Evolutionary conservation across 306 rosid species (phyloP).

Genomic region (Parietaria judaica): DNA sequence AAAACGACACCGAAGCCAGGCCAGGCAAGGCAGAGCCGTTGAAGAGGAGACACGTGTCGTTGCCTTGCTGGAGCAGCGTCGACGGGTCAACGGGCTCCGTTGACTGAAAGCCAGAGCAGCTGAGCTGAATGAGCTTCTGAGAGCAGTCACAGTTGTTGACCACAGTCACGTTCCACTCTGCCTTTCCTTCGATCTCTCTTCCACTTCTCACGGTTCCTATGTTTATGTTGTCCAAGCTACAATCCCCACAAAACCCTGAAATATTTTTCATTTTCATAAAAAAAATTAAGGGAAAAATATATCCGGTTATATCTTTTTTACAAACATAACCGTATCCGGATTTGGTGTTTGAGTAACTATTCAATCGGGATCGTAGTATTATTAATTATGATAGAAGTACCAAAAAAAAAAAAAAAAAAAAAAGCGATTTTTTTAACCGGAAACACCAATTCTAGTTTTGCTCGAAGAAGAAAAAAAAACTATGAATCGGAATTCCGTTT

Average conservation of each 20-base stretch:
- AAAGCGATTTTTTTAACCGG: background rate
- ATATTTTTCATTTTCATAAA: background rate
- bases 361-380: no score
- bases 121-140: constrained; percentile 23
- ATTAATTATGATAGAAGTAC: background rate
- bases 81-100: constrained; percentile 24
- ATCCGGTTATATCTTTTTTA: background rate
- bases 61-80: constrained; percentile 15
- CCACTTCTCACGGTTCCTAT: constrained; percentile 43
- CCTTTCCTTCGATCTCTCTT: constrained; percentile 23
- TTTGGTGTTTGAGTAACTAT: no score
- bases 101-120: constrained; percentile 38
- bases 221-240: constrained; percentile 36
- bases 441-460: no score
- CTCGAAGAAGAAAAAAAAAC: no score
- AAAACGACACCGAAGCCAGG: constrained; percentile 23
- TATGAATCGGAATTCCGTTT: no score
- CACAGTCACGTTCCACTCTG: constrained; percentile 57
- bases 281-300: background rate
- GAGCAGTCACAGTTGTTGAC: constrained; percentile 39
- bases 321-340: background rate
- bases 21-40: constrained; percentile 23
- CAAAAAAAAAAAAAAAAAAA: background rate
- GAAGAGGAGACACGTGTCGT: constrained; percentile 33
- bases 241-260: constrained; percentile 32